phyloP scores from a whole-genome alignment of 169 alveolate species.

The Plasmodium knowlesi region DNA sequence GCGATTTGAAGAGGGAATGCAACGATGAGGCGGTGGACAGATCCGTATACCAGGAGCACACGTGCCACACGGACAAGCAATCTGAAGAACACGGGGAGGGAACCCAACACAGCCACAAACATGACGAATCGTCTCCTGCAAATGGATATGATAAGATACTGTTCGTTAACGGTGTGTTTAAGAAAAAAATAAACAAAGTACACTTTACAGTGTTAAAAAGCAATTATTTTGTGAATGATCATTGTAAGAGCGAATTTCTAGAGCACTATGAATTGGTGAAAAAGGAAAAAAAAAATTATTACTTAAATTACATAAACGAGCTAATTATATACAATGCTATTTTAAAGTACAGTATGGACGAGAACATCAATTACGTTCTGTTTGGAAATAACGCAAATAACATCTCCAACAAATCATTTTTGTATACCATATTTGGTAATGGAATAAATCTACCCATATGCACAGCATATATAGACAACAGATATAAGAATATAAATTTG shows the following conservation, averaged over 20 bases:
- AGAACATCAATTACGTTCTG: constrained; percentile 59
- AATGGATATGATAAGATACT: background rate
- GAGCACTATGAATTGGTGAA: constrained; percentile 26
- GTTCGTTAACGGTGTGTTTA: constrained; percentile 34
- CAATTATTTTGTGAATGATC: constrained; percentile 52
- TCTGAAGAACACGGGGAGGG: background rate
- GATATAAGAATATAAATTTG: constrained; percentile 33
- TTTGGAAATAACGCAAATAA: constrained; percentile 72
- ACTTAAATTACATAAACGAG: constrained; percentile 60
- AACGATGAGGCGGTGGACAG: background rate
- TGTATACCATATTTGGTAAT: constrained; percentile 57
- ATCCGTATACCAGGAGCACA: background rate
- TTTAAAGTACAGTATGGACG: constrained; percentile 46
- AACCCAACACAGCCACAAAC: background rate
- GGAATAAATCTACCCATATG: constrained; percentile 55
- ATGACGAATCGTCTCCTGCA: background rate
- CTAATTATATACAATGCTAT: constrained; percentile 54
- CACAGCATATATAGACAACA: constrained; percentile 42
- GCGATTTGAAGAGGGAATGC: background rate
- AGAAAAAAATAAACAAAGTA: constrained; percentile 46
- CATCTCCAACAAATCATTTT: constrained; percentile 56
- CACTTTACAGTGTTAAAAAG: constrained; percentile 32
- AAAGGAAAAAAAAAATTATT: constrained; percentile 61
- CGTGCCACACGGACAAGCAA: background rate
- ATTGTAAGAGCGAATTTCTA: constrained; percentile 6